Evolutionary conservation across 805 yeast species (phyloP).

Genomic region (Saturnispora galanensis): DNA sequence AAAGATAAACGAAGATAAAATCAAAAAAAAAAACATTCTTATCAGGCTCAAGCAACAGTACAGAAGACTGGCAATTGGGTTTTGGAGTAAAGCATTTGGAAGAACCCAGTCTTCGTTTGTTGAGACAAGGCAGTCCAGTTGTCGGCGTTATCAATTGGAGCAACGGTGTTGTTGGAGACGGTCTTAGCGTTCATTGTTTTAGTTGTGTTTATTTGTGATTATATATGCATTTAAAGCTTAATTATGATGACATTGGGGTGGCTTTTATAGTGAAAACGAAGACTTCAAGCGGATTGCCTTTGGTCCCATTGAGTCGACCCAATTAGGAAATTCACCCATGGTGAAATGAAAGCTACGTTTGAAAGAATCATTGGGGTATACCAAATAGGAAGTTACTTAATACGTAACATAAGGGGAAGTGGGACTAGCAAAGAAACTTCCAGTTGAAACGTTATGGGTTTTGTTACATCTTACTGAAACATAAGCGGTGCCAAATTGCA

Average conservation of each 20-base stretch:
- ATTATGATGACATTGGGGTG: neutral
- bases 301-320: neutral
- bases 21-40: neutral
- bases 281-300: too few species aligned
- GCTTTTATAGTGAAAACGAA: neutral
- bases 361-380: too few species aligned
- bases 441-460: too few species aligned
- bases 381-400: too few species aligned
- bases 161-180: neutral
- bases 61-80: neutral
- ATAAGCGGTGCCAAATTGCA: too few species aligned
- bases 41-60: slow-evolving; percentile 1
- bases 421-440: too few species aligned
- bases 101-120: neutral
- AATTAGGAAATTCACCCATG: neutral
- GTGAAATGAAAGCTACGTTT: neutral
- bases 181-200: slow-evolving; percentile 7
- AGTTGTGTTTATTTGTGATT: neutral
- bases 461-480: too few species aligned
- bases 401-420: too few species aligned
- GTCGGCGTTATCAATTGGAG: slow-evolving; percentile 2
- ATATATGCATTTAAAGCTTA: neutral
- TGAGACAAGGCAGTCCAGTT: neutral
- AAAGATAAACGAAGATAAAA: neutral
- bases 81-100: neutral